Conservation (phyloP, 73 alveolate genomes). For the Symbiodinium pilosum region DNA sequence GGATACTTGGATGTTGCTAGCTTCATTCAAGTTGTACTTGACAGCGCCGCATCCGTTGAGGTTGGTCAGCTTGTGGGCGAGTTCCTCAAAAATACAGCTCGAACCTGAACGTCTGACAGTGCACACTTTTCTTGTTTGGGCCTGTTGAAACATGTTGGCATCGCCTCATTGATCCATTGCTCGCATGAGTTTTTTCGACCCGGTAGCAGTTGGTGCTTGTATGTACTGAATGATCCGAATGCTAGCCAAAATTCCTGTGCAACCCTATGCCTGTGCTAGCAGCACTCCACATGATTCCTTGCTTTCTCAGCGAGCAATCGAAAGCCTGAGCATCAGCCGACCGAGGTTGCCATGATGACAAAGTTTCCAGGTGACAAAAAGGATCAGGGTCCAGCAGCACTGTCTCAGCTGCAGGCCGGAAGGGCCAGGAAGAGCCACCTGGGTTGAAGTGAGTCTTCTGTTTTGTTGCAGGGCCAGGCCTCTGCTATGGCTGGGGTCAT, state of each 20-base stretch:
- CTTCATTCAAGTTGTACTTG: not conserved
- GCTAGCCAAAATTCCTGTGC: too few species aligned
- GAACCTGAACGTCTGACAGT: not conserved
- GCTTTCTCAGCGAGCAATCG: too few species aligned
- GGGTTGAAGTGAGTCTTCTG: not conserved
- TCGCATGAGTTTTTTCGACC: too few species aligned
- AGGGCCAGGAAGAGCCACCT: not conserved
- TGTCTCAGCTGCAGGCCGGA: constrained; percentile 43
- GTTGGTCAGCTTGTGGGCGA: constrained; percentile 83
- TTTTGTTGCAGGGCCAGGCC: constrained; percentile 37
- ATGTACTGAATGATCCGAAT: too few species aligned
- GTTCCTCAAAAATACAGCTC: constrained; percentile 46
- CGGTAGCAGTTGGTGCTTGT: too few species aligned
- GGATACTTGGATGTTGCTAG: not conserved
- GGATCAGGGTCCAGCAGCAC: constrained; percentile 11
- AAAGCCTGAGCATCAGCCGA: too few species aligned
- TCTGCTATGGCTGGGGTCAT: constrained; percentile 64
- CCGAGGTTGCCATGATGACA: constrained; percentile 59
- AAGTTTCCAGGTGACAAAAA: constrained; percentile 16
- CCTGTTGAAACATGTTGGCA: too few species aligned
- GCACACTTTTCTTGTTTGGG: too few species aligned
- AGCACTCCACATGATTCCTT: too few species aligned
- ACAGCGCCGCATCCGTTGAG: not conserved
- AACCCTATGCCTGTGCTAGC: too few species aligned
- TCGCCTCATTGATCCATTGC: too few species aligned